Evolutionary conservation across 192 early-diverging fungal species (phyloP), one percentile per base, ranked within the genome.

Genomic region (Backusella mclennaniae): DNA sequence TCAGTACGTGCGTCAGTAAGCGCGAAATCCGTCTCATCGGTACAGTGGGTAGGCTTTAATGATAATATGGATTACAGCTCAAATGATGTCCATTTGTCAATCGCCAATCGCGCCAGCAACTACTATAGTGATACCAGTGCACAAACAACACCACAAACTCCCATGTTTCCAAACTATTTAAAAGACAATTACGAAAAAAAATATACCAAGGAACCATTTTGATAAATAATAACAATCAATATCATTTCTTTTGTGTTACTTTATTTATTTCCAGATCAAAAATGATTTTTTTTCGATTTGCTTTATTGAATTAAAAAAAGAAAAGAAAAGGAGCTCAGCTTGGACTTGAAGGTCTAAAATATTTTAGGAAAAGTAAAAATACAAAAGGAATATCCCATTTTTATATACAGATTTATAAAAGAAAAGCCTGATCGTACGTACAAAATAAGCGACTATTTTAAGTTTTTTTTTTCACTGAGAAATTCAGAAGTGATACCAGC

Each of bases 1-100:
- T 63, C 56, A 1, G 11, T n/a, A 29, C 56, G 56, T 29, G 56
- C 23, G 9, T 63, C 56, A 11, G 7, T 63, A 63, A 63, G 68
- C 23, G 38, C 38, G 1, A 74, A 41, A 42, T 74, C 73, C 1
- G 73, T 74, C 3, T 66, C 52, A 2, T 74, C 73, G 19, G 35
- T 74, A 14, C 73, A 74, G 3, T 74, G 73, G 73, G 56, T 74
- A 26, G 73, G 73, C 26, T 74, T 74, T 23, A 74, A 74, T 74
- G 73, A 74, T 3, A 63, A 56, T 36, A 74, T 74, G 73, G 73
- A 74, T 21, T 74, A 74, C 21, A 38, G 21, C 4, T n/a, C n/a
- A n/a, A 69, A 23, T 23, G n/a, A 69, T 41, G 12, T 21, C 7
- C 68, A 69, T 26, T 69, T 69, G 38, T 35, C 68, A 19, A 23